phyloP scores from a whole-genome alignment of 2,329 filamentous ascomycete species.

The Colletotrichum tropicale region DNA sequence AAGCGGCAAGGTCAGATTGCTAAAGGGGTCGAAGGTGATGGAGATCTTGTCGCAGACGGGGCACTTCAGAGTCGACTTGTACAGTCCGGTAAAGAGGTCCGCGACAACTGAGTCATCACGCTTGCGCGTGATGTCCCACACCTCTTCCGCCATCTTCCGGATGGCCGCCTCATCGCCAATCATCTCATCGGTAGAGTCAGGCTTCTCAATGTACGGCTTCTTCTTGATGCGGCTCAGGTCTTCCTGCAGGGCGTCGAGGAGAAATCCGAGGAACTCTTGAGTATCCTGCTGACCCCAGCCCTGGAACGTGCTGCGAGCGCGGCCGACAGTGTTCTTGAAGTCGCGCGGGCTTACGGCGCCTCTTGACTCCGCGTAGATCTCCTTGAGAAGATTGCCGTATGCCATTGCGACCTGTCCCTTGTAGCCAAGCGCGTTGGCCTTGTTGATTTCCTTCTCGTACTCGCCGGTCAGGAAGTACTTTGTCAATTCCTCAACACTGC shows the following conservation, averaged over 20 bases:
- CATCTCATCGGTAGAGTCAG: constrained; percentile 96
- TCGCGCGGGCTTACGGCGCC: constrained; percentile 77
- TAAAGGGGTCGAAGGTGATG: constrained; percentile 98
- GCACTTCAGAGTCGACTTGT: constrained; percentile 96
- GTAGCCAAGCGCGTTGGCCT: constrained; percentile 83
- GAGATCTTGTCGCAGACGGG: constrained; percentile 92
- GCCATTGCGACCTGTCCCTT: constrained; percentile 85
- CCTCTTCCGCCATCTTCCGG: constrained; percentile 81
- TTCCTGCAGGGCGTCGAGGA: constrained; percentile 93
- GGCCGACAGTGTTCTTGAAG: constrained; percentile 84
- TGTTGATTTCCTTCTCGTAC: constrained; percentile 83
- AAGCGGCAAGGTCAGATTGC: constrained; percentile 88
- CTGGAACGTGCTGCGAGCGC: constrained; percentile 83
- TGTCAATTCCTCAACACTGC: constrained; percentile 90
- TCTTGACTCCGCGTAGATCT: constrained; percentile 76
- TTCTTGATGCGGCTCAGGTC: constrained; percentile 92
- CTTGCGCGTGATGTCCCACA: constrained; percentile 89
- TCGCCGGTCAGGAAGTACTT: constrained; percentile 84
- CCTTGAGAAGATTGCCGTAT: constrained; percentile 77
- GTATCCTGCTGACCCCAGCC: constrained; percentile 97
- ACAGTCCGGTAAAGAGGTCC: constrained; percentile 96
- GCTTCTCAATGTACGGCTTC: constrained; percentile 97
- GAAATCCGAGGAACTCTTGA: constrained; percentile 93
- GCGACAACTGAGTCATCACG: constrained; percentile 95
- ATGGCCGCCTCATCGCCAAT: constrained; percentile 82